Base-by-base conservation (phyloP, 2,329 filamentous ascomycete genomes). In the Cordyceps cateniannulata region DNA sequence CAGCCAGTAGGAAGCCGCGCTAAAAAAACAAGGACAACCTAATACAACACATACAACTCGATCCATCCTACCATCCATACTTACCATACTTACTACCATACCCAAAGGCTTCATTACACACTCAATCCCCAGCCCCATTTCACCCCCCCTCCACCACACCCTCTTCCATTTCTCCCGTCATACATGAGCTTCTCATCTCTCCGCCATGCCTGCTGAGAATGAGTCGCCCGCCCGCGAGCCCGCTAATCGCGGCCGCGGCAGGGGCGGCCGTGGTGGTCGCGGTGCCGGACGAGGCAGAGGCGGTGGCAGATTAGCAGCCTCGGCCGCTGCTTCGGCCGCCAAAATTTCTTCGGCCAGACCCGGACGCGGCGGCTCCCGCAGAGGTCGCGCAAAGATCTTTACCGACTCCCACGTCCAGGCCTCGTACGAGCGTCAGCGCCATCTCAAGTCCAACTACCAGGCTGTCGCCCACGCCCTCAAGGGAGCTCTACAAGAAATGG, bases 371-470 rank as follows among this genome's bases (percentile, higher is more conserved):
- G 73, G 72, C 64, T 71, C 70, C 64, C 71, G 79, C 62, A 77
- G 80, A 64, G 79, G 80, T 63, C 79, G 81, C 61, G 79, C 80
- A 70, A 85, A 85, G 73, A 78, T 78, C 66, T 85, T 84, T 67
- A 74, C 77, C 62, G 79, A 82, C 64, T 73, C 77, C 63, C 79
- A 77, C 64, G 78, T 81, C 58, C 83, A 85, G 69, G 82, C 82
- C 55, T 79, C 80, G 61, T 82, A 84, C 65, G 83, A 85, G 69
- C 85, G 88, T 59, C 84, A 87, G 69, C 80, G 87, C 65, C 82
- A 88, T 66, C 77, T 90, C 66, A 87, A 87, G 71, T 83, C 84
- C 60, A 79, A 79, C 25, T 90, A 84, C 71, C 80, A 84, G n/a
- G 76, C 81, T 62, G 81, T 90, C 56, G 80, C 84, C 62, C 81